Evolutionary conservation across 2,329 filamentous ascomycete genomes (phyloP).

Genomic region (Xylaria sp.): DNA sequence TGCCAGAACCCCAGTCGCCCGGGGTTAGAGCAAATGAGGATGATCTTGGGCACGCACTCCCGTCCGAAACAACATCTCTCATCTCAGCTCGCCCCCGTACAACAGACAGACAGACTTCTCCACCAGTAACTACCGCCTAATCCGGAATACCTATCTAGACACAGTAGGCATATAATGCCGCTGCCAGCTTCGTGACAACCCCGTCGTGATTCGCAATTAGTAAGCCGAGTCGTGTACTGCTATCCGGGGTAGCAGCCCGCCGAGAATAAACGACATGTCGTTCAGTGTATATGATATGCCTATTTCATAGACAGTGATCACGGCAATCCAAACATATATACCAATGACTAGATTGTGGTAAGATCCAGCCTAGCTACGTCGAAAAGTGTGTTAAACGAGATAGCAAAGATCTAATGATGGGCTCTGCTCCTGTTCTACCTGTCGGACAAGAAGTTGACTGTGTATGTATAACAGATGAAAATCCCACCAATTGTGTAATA

Average conservation of each 20-base stretch:
- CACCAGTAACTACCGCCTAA: background rate
- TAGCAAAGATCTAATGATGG: slow-evolving; percentile 2
- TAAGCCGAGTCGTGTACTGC: background rate
- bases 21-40: slow-evolving; percentile 27
- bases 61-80: slow-evolving; percentile 4
- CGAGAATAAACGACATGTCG: background rate
- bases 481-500: slow-evolving; percentile 1
- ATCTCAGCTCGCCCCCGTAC: background rate
- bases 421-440: background rate
- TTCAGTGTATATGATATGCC: background rate
- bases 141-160: background rate
- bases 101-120: background rate
- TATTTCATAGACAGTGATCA: slow-evolving; percentile 1
- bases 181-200: background rate
- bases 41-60: slow-evolving; percentile 27
- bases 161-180: background rate
- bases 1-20: slow-evolving; percentile 23
- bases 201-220: background rate
- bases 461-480: slow-evolving; percentile 1
- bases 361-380: slow-evolving; percentile 1
- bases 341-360: background rate
- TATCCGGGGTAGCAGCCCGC: background rate
- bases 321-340: background rate
- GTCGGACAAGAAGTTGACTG: background rate
- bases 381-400: background rate